Conservation (phyloP, 2,329 filamentous ascomycete genomes). For the Diaporthe sp. region DNA sequence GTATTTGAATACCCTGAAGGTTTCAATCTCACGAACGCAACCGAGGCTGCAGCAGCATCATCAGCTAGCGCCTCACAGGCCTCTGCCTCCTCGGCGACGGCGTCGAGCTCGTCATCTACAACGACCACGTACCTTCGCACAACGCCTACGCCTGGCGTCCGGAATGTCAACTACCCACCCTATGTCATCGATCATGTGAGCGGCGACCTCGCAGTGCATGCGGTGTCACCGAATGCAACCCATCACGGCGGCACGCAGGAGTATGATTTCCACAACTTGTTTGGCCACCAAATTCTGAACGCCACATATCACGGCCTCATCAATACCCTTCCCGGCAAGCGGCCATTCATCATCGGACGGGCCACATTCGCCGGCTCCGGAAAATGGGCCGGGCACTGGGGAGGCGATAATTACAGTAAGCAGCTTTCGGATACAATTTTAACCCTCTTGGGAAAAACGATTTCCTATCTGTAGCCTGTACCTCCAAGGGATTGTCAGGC, state of each 20-base stretch:
- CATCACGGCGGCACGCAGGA: constrained; percentile 80
- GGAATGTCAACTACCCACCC: constrained; percentile 80
- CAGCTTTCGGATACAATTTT: too few relatives aligned
- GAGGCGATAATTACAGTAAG: constrained; percentile 77
- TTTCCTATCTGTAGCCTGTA: too few relatives aligned
- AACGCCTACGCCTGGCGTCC: constrained; percentile 72
- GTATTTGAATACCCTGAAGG: constrained; percentile 76
- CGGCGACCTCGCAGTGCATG: constrained; percentile 80
- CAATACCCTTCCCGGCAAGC: constrained; percentile 73
- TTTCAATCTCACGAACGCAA: constrained; percentile 78
- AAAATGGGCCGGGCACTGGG: constrained; percentile 85
- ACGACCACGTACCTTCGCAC: constrained; percentile 67
- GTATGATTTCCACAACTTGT: constrained; percentile 85
- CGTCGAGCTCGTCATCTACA: constrained; percentile 44
- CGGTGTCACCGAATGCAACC: constrained; percentile 82
- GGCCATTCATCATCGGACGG: constrained; percentile 86
- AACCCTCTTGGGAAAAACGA: too few relatives aligned
- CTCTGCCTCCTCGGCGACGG: constrained; percentile 47
- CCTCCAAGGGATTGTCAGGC: too few relatives aligned
- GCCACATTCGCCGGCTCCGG: constrained; percentile 86
- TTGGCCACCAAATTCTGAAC: constrained; percentile 80
- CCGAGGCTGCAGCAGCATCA: constrained; percentile 74
- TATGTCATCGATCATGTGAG: constrained; percentile 83
- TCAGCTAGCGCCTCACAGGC: constrained; percentile 60
- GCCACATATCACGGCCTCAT: constrained; percentile 82